Base-by-base conservation (phyloP, 352 stramenopile species). In the Globisporangium radiosum region DNA sequence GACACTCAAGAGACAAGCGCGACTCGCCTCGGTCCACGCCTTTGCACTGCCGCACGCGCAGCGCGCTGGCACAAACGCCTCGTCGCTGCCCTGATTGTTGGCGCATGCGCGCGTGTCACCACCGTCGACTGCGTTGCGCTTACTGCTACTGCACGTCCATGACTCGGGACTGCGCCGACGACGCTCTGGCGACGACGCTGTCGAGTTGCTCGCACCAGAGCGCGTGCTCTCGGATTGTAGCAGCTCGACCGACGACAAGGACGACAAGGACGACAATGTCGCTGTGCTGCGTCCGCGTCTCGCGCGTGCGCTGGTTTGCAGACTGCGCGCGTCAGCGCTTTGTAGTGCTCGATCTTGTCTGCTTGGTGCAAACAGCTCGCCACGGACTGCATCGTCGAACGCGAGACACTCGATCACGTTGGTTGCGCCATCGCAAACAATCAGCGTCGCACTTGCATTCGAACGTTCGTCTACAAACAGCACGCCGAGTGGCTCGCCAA, bases 351-450 rank as follows among this genome's bases (percentile, higher is more conserved):
- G 19, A 25, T 25, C 19, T 25, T 25, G 19, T 25, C 19, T 25
- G 19, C 19, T 25, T 25, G 19, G 40, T 44, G 40, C 11, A 2
- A 44, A 11, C 7, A 13, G 40, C 7, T 13, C 47, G 13, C 47
- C 52, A 7, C n/a, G 54, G 36, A 55, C 25, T 5, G 9, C 45
- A 10, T n/a, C 15, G 33, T 45, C 61, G 38, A 60, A 48, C 7
- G 61, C 52, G 33, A 62, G 47, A n/a, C 54, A 50, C 25, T 66
- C 44, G 42, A 72, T 64, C 10, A 67, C 44, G 44, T 72, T 68
- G 47, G 58, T 70, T 6, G 62, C 66, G 1, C 57, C 60, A 36
- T 72, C 66, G 25, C 66, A 72, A 1, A 72, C 62, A 5, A 65
- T 57, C 15, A 72, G 62, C 57, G 33, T 44, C 1, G 33, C 25